phyloP scores from a whole-genome alignment of 305 asterid genomes.

The Striga hermonthica region DNA sequence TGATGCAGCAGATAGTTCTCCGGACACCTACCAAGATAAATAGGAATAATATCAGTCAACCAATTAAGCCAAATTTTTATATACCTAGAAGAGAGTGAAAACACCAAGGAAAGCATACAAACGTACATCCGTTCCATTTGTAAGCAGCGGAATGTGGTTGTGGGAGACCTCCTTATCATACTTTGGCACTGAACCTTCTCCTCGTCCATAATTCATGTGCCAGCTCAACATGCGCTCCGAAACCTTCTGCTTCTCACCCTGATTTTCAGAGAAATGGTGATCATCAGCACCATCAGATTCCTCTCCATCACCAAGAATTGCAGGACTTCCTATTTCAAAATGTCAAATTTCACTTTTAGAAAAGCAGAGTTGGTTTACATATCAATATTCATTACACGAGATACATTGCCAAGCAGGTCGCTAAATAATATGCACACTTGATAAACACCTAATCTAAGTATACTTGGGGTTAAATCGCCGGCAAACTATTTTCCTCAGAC shows the following conservation, averaged over 20 bases:
- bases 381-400: neutral
- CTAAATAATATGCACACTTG: constrained; percentile 1
- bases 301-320: constrained; percentile 73
- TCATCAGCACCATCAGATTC: constrained; percentile 61
- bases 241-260: constrained; percentile 70
- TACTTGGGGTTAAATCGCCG: too few relatives aligned
- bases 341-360: constrained; percentile 25
- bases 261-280: constrained; percentile 53
- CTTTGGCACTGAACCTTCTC: constrained; percentile 69
- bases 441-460: too few relatives aligned
- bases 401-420: constrained; percentile 15
- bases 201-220: constrained; percentile 75
- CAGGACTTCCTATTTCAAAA: constrained; percentile 78
- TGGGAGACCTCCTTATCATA: constrained; percentile 92
- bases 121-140: constrained; percentile 92
- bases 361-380: constrained; percentile 24
- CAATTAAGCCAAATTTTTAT: constrained; percentile 17
- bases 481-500: too few relatives aligned
- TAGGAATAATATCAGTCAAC: constrained; percentile 14
- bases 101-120: constrained; percentile 22
- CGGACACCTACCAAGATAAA: constrained; percentile 64
- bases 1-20: constrained; percentile 97
- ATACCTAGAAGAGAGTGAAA: constrained; percentile 11
- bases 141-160: constrained; percentile 83
- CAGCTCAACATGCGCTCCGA: constrained; percentile 95